Conservation (phyloP, 495 filamentous ascomycete species). For the Oidiodendron maius region DNA sequence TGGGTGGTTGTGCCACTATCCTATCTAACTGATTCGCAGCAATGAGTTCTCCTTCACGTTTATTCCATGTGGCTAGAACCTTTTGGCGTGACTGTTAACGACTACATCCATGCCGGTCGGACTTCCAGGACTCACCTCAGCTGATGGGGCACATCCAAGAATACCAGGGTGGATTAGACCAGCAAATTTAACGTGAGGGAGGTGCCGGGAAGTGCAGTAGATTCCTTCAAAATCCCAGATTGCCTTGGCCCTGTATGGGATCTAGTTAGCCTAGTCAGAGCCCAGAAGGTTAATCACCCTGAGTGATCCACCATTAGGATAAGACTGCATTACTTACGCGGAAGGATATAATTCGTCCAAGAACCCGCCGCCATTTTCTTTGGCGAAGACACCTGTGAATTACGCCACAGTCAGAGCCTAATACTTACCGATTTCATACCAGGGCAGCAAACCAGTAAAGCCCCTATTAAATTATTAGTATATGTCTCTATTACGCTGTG, state of each 20-base stretch:
- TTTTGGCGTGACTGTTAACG: background rate
- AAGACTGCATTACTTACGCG: constrained; percentile 39
- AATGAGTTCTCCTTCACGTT: constrained; percentile 74
- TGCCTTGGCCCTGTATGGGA: constrained; percentile 65
- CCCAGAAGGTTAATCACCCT: background rate
- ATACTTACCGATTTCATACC: background rate
- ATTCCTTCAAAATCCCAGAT: constrained; percentile 99
- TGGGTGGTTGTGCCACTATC: constrained; percentile 75
- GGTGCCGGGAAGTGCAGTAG: constrained; percentile 84
- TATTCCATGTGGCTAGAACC: constrained; percentile 66
- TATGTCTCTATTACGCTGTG: background rate
- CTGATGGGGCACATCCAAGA: constrained; percentile 82
- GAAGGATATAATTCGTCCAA: constrained; percentile 86
- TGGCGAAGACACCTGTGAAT: constrained; percentile 63
- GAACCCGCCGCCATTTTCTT: constrained; percentile 84
- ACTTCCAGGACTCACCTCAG: constrained; percentile 31
- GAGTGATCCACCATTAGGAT: background rate
- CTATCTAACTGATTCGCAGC: constrained; percentile 58
- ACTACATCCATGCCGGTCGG: background rate
- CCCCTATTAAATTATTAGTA: constrained; percentile 4
- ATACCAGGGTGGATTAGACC: constrained; percentile 96
- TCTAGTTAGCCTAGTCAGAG: constrained; percentile 3
- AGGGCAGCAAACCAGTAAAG: constrained; percentile 10
- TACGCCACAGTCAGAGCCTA: background rate
- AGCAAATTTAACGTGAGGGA: constrained; percentile 81